These are phyloP conservation scores for Aspergillus sp. DNA, from an alignment of 2,329 filamentous ascomycete genomes.

Conservation along the genomic window DNA sequence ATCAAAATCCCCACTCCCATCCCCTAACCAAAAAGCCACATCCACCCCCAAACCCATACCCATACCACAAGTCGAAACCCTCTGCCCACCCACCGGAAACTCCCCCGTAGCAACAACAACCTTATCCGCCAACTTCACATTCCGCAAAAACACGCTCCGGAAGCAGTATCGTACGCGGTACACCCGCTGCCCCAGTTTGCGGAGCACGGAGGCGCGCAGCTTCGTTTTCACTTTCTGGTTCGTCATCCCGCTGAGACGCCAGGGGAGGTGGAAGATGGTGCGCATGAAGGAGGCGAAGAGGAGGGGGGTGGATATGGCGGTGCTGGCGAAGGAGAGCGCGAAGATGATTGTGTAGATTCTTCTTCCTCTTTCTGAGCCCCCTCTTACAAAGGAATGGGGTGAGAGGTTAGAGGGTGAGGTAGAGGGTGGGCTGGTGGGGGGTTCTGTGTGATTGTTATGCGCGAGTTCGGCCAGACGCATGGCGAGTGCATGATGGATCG, in stretches of 20 bases:
- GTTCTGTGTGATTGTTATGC: neutral
- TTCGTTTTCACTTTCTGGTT: neutral
- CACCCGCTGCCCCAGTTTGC: neutral
- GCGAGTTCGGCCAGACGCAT: neutral
- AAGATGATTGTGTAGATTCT: constrained; percentile 9
- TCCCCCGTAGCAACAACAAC: constrained; percentile 5
- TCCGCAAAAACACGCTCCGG: constrained; percentile 3
- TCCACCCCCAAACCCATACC: neutral
- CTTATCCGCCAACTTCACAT: constrained; percentile 7
- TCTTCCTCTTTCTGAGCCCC: too few relatives aligned
- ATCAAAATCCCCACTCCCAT: neutral
- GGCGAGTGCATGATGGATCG: constrained; percentile 1
- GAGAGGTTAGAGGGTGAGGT: too few relatives aligned
- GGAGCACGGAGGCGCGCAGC: neutral
- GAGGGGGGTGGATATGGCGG: constrained; percentile 3
- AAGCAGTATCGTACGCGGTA: constrained; percentile 6
- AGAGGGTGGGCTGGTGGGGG: neutral
- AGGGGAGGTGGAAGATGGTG: constrained; percentile 3
- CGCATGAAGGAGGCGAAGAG: constrained; percentile 8
- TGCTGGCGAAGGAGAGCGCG: constrained; percentile 12
- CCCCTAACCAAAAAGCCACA: neutral
- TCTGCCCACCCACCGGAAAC: constrained; percentile 1
- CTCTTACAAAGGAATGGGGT: neutral
- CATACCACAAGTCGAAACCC: too few relatives aligned
- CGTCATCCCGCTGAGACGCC: constrained; percentile 7